Evolutionary conservation across 176 grass and related monocot species (phyloP), one percentile per base, ranked within the genome.

Genomic region (Echinochloa phyllopogon): DNA sequence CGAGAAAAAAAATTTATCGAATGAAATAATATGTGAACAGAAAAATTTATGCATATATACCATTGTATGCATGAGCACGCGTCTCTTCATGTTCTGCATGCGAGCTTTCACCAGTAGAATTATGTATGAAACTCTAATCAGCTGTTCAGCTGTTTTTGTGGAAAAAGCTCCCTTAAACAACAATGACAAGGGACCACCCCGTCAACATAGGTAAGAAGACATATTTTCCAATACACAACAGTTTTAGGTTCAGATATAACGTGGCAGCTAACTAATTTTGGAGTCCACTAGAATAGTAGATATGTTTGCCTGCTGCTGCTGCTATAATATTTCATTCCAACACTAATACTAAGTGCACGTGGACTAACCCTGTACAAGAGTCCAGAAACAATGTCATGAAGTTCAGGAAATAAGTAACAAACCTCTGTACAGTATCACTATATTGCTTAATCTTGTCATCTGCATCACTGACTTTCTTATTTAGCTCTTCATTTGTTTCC

Each of bases 401-500:
- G 64, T 67, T 73, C 27, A 51, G 51, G 58, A 44, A 83, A 72
- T 76, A 64, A 90, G 61, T 23, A 74, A 42, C 81, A 79, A 83
- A 94, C 92, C 93, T 90, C 62, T 88, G 82, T 59, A 92, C 37
- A 76, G 23, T 87, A 65, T 90, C 87, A 82, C 55, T 53, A 81
- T 90, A 88, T 51, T 92, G 87, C 25, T 83, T 79, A 68, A 80
- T 87, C 69, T 84, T 82, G 72, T 88, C 87, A 53, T 90, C 85
- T 79, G 80, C 74, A 68, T 86, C 73, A 62, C 90, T 79, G 69
- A 86, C 66, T 95, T 83, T 88, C 68, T 75, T 87, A 76, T 79
- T 83, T 10, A 92, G 86, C 44, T 90, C 93, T 76, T 90, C 88
- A 65, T 86, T 95, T 50, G 14, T 88, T 76, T 88, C 89, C 81